Evolutionary conservation across 257 asterid genomes (phyloP).

Genomic region (Thymus mandschuricus): DNA sequence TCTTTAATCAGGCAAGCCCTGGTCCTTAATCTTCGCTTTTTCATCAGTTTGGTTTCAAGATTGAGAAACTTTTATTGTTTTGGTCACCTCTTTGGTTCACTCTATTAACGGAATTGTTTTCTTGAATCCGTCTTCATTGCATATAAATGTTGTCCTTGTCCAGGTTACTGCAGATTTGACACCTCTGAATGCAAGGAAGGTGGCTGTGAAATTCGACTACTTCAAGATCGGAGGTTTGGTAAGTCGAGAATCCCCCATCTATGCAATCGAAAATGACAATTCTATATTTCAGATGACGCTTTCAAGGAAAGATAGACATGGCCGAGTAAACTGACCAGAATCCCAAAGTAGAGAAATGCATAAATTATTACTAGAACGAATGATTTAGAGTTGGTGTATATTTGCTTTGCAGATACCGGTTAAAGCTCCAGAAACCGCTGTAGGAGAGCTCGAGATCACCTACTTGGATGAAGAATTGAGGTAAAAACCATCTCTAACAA

Average conservation of each 20-base stretch:
- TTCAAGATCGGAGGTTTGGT: slow-evolving; percentile 72
- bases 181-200: slow-evolving; percentile 6
- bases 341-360: neutral
- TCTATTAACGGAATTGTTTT: neutral
- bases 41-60: neutral
- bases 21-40: neutral
- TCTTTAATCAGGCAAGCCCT: slow-evolving; percentile 73
- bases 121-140: neutral
- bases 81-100: neutral
- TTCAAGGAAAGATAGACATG: no score
- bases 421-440: slow-evolving; percentile 77
- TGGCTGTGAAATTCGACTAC: slow-evolving; percentile 6
- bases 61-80: neutral
- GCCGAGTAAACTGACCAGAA: no score
- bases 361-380: neutral
- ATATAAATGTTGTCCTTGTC: slow-evolving; percentile 24
- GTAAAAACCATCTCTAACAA: slow-evolving; percentile 27
- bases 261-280: neutral
- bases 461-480: slow-evolving; percentile 85
- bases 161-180: slow-evolving; percentile 86
- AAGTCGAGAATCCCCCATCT: slow-evolving; percentile 30
- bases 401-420: slow-evolving; percentile 35
- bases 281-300: neutral
- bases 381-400: neutral
- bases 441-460: slow-evolving; percentile 75